phyloP scores from a whole-genome alignment of 2,329 filamentous ascomycete genomes.

The Colletotrichum sp. region DNA sequence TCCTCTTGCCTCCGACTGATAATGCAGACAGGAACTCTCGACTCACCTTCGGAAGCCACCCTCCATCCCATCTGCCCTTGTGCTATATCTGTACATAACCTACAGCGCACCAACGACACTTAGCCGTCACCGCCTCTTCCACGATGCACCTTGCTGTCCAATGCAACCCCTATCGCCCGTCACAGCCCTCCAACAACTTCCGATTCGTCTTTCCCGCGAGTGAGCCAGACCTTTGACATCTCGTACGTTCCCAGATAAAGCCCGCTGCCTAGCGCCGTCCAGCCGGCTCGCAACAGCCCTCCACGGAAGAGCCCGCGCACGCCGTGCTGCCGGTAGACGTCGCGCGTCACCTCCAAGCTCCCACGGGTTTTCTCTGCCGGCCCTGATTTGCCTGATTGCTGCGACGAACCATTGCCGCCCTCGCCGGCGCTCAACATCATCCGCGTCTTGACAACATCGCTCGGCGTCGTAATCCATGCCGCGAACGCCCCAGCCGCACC shows the following conservation, averaged over 20 bases:
- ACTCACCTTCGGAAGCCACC: neutral
- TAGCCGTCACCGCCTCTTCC: neutral
- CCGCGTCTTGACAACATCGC: slow-evolving; percentile 88
- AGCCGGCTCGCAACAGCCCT: slow-evolving; percentile 72
- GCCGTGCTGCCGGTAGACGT: slow-evolving; percentile 72
- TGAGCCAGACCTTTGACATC: slow-evolving; percentile 71
- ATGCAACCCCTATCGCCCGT: neutral
- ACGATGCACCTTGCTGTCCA: neutral
- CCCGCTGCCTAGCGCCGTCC: slow-evolving; percentile 84
- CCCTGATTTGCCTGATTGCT: neutral
- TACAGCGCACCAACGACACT: neutral
- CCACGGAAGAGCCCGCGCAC: slow-evolving; percentile 79
- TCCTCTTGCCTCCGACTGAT: neutral
- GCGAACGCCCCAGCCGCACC: slow-evolving; percentile 76
- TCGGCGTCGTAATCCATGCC: slow-evolving; percentile 83
- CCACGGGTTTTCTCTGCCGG: slow-evolving; percentile 29
- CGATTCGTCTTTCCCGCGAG: slow-evolving; percentile 42
- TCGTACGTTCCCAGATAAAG: slow-evolving; percentile 90
- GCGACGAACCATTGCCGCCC: slow-evolving; percentile 11
- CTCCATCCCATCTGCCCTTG: neutral
- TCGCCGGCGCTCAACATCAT: slow-evolving; percentile 77
- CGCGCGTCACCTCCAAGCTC: slow-evolving; percentile 64
- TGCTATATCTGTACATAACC: neutral
- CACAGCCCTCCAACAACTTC: slow-evolving; percentile 40
- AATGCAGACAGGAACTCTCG: neutral